Evolutionary conservation across 192 early-diverging fungal genomes (phyloP).

Genomic region (Coemansia sp.): DNA sequence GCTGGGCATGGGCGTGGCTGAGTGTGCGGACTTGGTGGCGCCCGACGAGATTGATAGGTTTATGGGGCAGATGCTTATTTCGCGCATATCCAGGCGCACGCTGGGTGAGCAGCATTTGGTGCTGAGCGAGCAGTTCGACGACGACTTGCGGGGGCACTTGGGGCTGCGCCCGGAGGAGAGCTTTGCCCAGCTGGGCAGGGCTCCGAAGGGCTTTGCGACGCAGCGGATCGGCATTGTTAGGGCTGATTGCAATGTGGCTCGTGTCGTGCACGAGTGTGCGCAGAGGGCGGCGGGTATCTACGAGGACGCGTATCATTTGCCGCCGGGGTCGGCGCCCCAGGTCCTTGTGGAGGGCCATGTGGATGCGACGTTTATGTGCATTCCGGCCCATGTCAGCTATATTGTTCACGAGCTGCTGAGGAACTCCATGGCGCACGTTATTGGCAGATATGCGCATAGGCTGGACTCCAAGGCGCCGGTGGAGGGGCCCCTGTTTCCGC

Average conservation of each 20-base stretch:
- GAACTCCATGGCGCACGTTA: conserved; percentile 78
- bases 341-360: conserved; percentile 72
- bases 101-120: conserved; percentile 92
- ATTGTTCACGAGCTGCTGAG: conserved; percentile 89
- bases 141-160: conserved; percentile 37
- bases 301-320: conserved; percentile 38
- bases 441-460: conserved; percentile 52
- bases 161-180: conserved; percentile 20
- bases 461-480: neutral
- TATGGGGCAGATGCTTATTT: conserved; percentile 85
- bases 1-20: conserved; percentile 81
- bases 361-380: conserved; percentile 82
- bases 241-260: conserved; percentile 45
- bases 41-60: conserved; percentile 73
- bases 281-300: conserved; percentile 43
- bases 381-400: conserved; percentile 94
- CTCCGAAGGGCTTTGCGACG: conserved; percentile 55
- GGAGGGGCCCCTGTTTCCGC: conserved; percentile 58
- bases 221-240: conserved; percentile 55
- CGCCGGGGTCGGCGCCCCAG: conserved; percentile 61
- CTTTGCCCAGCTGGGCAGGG: conserved; percentile 40
- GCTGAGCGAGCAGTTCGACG: conserved; percentile 64
- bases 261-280: conserved; percentile 54
- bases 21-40: conserved; percentile 70
- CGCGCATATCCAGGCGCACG: conserved; percentile 84